Evolutionary conservation across 2,329 filamentous ascomycete species (phyloP).

Genomic region (Hawksworthiomyces lignivorus): DNA sequence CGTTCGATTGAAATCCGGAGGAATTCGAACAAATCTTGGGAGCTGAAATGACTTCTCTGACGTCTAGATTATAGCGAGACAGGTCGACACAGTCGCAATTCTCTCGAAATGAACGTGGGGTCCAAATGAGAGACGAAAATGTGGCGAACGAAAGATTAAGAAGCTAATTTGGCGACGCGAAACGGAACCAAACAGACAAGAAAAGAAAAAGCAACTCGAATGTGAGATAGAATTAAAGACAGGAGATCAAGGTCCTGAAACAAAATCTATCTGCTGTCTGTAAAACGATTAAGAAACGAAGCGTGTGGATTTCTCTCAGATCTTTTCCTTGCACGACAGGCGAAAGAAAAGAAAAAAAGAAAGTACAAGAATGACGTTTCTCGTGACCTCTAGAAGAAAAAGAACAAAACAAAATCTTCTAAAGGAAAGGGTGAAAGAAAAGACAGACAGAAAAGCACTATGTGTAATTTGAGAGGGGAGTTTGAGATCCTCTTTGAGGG

Average conservation of each 20-base stretch:
- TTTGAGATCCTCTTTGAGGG: slow-evolving; percentile 26
- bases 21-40: not conserved
- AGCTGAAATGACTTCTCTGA: too few relatives aligned
- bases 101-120: slow-evolving; percentile 12
- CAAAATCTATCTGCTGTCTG: not conserved
- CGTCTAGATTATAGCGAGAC: too few relatives aligned
- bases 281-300: too few relatives aligned
- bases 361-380: slow-evolving; percentile 20
- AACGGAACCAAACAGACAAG: not conserved
- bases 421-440: slow-evolving; percentile 34
- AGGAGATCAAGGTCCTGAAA: not conserved
- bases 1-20: slow-evolving; percentile 1
- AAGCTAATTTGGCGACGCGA: not conserved
- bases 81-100: too few relatives aligned
- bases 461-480: slow-evolving; percentile 11
- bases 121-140: slow-evolving; percentile 12
- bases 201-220: not conserved
- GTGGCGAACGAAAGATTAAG: slow-evolving; percentile 8
- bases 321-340: too few relatives aligned
- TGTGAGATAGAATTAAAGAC: not conserved
- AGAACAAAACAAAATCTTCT: slow-evolving; percentile 33
- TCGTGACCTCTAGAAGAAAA: slow-evolving; percentile 35
- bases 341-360: slow-evolving; percentile 11
- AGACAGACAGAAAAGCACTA: slow-evolving; percentile 23
- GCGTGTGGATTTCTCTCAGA: too few relatives aligned